Percentiles rank a stretch among this genome's conserved stretches.
Evolutionary conservation across 164 flowering plant species (phyloP).

Genomic region (Pachysandra terminalis): DNA sequence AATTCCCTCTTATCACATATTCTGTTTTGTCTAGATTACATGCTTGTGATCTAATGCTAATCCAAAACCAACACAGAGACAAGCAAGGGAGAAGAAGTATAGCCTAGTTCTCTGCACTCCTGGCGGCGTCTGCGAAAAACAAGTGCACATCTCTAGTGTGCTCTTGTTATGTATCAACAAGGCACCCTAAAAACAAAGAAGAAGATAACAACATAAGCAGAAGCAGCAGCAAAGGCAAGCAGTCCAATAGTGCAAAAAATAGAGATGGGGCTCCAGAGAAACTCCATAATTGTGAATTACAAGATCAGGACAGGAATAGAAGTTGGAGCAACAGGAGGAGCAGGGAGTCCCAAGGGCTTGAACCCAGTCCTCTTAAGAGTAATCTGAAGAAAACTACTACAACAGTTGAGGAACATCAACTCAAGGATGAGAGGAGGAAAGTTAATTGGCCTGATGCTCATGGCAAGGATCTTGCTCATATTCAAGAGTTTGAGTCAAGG

Average conservation of each 20-base stretch:
- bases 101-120: slow-evolving; percentile 27
- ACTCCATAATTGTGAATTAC: slow-evolving; percentile 7
- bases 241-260: neutral
- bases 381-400: slow-evolving; percentile 44
- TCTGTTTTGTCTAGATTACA: neutral
- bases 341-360: slow-evolving; percentile 21
- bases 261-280: slow-evolving; percentile 20
- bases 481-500: slow-evolving; percentile 64
- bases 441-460: slow-evolving; percentile 70
- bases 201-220: slow-evolving; percentile 18
- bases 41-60: neutral
- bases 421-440: slow-evolving; percentile 37
- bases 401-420: slow-evolving; percentile 16
- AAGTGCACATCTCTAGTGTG: slow-evolving; percentile 54
- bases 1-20: neutral
- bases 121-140: slow-evolving; percentile 49
- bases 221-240: slow-evolving; percentile 11
- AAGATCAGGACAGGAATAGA: slow-evolving; percentile 9
- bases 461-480: slow-evolving; percentile 63
- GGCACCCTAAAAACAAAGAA: slow-evolving; percentile 18
- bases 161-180: slow-evolving; percentile 55
- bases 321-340: neutral
- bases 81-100: neutral
- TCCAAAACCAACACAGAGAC: slow-evolving; percentile 1
- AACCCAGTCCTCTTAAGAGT: slow-evolving; percentile 40